Evolutionary conservation across 371 early-diverging fungal species (phyloP), one percentile per base, ranked within the genome.

Genomic region (Rhizopus microsporus): DNA sequence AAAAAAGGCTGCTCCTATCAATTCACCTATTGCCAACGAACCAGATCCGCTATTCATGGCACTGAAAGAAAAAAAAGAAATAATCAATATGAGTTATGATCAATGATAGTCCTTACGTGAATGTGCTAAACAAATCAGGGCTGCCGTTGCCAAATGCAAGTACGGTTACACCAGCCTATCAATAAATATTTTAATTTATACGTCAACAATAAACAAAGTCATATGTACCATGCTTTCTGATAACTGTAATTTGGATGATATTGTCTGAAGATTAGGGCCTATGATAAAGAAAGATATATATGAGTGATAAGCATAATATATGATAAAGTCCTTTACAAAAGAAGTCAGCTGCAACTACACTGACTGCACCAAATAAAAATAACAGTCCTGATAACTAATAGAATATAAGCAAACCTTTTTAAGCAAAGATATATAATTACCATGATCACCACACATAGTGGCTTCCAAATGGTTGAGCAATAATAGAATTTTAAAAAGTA

Each of bases 61-160:
- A 35, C 87, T 86, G 23, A 54, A 15, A 44, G 3, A 46, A 33
- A 43, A 39, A 54, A 15, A 44, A 6, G 46, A 33, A 43, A 39
- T 33, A 10, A 39, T 15, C 7, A 35, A 13, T 23, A 13, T 42
- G 10, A n/a, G 15, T n/a, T 42, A 6, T 12, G 10, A 2, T 42
- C 15, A 2, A 15, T 42, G 42, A 13, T 5, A 46, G 7, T 32
- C 23, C 35, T 43, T 68, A 74, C 75, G 71, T 72, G 55, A 90
- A 88, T 0, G 91, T 92, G 42, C 88, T 83, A 59, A 92, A 89
- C 37, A 93, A 63, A 62, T 93, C 93, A 5, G 93, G 88, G 10
- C 90, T 88, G 16, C 89, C 93, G 64, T 93, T 93, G 29, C 93
- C 93, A 55, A 93, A 82, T 1, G 93, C 93, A 42, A 93, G 75